Evolutionary conservation across 495 filamentous ascomycete species (phyloP), one percentile per base, ranked within the genome.

Genomic region (Recurvomyces mirabilis): DNA sequence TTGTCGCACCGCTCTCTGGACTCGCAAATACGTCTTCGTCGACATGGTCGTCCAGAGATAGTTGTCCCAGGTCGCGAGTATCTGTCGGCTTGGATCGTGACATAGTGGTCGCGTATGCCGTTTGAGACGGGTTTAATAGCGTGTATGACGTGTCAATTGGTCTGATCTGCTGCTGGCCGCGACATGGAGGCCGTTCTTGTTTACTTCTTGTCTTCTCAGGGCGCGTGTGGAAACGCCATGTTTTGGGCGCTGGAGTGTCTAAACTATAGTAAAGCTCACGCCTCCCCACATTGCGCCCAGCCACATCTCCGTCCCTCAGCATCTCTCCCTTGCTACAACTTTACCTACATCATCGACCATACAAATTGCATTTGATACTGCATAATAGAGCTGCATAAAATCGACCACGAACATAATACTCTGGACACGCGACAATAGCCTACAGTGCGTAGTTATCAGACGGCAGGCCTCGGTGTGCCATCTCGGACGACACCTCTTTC

Each of bases 21-120:
- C 82, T 85, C 34, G 82, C 72, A 66, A 81, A 84, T 40, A 87
- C 74, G 43, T 81, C 71, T 51, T 86, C 81, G 4, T 73, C 69
- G 41, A 83, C 75, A 29, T 41, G 39, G 11, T 52, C 49, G 69
- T 70, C 56, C 20, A 56, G 56, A 35, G 32, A 37, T 10, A 62
- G 49, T 29, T 46, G 37, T 38, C 37, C 48, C 20, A 63, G 33
- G 28, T 54, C 22, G 14, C 42, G 47, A 2, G 36, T 41, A 19
- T 37, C 22, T 9, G 35, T 28, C 12, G n/a, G 33, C 25, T 51
- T 53, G n/a, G n/a, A n/a, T n/a, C n/a, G n/a, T 13, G 46, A 35
- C 54, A 52, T 53, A 19, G 40, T 46, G 36, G 14, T 23, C 33
- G 36, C 38, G 23, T 32, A 24, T 5, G 24, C n/a, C 10, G 14